A percentile compares a stretch with the other conserved stretches of the same genome.
Conservation (phyloP, 2,329 filamentous ascomycete species). For the Zymoseptoria tritici region DNA sequence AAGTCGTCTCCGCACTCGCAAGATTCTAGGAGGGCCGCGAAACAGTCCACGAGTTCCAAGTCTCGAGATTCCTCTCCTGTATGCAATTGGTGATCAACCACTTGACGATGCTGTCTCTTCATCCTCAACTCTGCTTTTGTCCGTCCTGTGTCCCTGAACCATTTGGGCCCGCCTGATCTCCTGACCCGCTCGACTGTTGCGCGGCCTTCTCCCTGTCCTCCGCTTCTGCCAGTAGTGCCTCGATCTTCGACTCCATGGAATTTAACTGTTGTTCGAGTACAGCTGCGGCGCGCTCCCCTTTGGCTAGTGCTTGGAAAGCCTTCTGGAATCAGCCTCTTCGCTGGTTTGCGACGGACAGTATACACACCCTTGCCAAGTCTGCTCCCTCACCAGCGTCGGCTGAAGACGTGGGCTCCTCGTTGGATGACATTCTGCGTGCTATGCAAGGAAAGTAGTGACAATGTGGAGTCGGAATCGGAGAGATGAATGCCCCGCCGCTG, state of each 20-base stretch:
- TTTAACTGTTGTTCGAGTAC: constrained; percentile 49
- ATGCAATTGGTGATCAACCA: no score
- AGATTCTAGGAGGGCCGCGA: no score
- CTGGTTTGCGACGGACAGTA: neutral
- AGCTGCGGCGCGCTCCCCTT: constrained; percentile 49
- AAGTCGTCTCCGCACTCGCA: no score
- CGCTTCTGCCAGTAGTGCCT: constrained; percentile 44
- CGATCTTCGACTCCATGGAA: constrained; percentile 49
- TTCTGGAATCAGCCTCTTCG: constrained; percentile 17
- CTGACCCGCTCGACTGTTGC: constrained; percentile 11
- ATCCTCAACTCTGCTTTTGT: neutral
- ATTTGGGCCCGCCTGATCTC: neutral
- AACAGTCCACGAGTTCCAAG: no score
- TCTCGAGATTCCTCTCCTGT: no score
- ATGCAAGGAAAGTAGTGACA: neutral
- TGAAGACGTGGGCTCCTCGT: neutral
- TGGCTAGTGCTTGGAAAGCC: constrained; percentile 46
- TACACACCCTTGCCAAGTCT: constrained; percentile 8
- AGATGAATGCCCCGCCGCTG: neutral
- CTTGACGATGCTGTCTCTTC: no score
- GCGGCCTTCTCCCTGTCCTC: constrained; percentile 34
- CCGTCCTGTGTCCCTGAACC: neutral
- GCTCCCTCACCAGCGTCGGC: constrained; percentile 5
- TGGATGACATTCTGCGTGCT: neutral
- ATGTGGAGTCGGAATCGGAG: neutral